Percentiles rank a stretch among this genome's conserved stretches.
phyloP scores from a whole-genome alignment of 108 stramenopile species.

The Poteriospumella lacustris region DNA sequence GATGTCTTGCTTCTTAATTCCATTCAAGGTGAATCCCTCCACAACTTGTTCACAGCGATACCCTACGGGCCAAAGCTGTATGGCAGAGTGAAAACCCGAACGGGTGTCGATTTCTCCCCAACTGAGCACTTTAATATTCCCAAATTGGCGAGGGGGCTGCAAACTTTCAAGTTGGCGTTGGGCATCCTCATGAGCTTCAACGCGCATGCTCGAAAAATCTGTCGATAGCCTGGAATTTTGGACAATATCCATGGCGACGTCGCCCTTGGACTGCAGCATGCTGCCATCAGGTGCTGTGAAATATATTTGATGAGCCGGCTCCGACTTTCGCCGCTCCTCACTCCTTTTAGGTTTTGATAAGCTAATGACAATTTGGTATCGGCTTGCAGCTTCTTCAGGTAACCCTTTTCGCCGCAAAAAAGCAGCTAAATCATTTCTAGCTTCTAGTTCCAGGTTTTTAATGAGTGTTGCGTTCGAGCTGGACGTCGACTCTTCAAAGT shows the following conservation, averaged over 20 bases:
- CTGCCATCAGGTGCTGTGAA: background rate
- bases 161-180: background rate
- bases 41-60: constrained; percentile 14
- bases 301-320: background rate
- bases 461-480: too few relatives aligned
- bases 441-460: background rate
- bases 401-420: background rate
- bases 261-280: background rate
- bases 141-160: background rate
- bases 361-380: background rate
- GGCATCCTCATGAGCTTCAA: background rate
- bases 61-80: constrained; percentile 20
- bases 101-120: background rate
- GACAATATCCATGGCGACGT: background rate
- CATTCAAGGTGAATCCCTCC: background rate
- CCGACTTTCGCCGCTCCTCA: background rate
- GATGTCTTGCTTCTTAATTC: background rate
- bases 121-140: constrained; percentile 1
- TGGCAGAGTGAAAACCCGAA: background rate
- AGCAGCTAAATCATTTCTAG: background rate
- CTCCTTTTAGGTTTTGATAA: background rate
- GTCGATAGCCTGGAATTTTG: too few relatives aligned
- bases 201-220: background rate
- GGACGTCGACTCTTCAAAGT: too few relatives aligned
- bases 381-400: background rate